A percentile compares a stretch with the other conserved stretches of the same genome.
Evolutionary conservation across 2,329 filamentous ascomycete genomes (phyloP).

Genomic region (Elsinoe arachidis): DNA sequence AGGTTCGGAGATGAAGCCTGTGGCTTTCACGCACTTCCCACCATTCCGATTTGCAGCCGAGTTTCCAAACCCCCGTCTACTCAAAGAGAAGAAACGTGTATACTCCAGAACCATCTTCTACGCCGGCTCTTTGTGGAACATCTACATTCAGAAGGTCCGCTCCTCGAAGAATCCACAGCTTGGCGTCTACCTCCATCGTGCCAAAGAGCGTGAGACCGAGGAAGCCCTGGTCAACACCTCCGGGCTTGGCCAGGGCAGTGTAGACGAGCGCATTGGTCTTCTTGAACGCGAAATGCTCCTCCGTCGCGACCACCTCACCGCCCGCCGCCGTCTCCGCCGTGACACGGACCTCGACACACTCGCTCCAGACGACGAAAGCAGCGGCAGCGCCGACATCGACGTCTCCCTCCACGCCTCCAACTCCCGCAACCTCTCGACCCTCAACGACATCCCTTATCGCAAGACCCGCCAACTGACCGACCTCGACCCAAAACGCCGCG

Average conservation of each 20-base stretch:
- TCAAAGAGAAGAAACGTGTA: slow-evolving; percentile 52
- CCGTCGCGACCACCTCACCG: slow-evolving; percentile 20
- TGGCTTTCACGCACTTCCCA: slow-evolving; percentile 46
- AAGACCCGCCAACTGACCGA: slow-evolving; percentile 22
- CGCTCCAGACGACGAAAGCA: slow-evolving; percentile 29
- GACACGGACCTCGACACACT: background rate
- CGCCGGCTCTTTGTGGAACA: slow-evolving; percentile 51
- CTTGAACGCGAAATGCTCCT: slow-evolving; percentile 46
- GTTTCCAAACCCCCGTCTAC: slow-evolving; percentile 46
- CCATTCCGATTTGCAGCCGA: slow-evolving; percentile 52
- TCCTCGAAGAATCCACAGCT: slow-evolving; percentile 48
- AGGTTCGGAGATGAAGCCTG: slow-evolving; percentile 24
- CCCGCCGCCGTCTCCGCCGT: slow-evolving; percentile 20
- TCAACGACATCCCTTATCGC: slow-evolving; percentile 21
- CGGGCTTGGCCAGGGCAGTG: slow-evolving; percentile 34
- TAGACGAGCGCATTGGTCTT: slow-evolving; percentile 46
- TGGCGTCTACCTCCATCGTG: slow-evolving; percentile 51
- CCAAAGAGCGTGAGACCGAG: slow-evolving; percentile 46
- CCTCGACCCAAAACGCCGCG: slow-evolving; percentile 10
- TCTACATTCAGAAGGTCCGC: slow-evolving; percentile 53
- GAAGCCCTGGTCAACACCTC: slow-evolving; percentile 33
- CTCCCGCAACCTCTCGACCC: slow-evolving; percentile 14
- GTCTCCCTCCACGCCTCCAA: slow-evolving; percentile 25
- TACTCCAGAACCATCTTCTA: slow-evolving; percentile 53
- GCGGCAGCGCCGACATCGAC: slow-evolving; percentile 39